Percentiles rank a stretch among this genome's conserved stretches.
Conservation (phyloP, 2,329 filamentous ascomycete species). For the Colletotrichum chrysophilum region DNA sequence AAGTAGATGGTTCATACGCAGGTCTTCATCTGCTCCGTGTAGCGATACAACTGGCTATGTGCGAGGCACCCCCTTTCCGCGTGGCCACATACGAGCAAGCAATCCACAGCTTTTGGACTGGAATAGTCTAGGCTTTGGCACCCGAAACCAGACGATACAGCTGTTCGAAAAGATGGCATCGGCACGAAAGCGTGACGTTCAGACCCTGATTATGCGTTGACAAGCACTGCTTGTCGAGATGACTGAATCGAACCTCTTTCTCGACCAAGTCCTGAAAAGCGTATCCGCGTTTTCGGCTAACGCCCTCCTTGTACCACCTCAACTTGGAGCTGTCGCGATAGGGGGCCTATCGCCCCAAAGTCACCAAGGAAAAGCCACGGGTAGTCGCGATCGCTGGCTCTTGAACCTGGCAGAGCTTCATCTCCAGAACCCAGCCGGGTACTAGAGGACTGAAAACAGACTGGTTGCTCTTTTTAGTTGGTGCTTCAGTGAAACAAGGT, state of each 20-base stretch:
- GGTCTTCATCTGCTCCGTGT: neutral
- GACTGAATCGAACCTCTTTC: neutral
- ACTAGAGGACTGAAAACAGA: neutral
- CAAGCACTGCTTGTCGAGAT: neutral
- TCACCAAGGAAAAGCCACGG: neutral
- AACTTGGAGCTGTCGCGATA: neutral
- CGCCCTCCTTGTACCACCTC: constrained; percentile 2
- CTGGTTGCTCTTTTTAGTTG: neutral
- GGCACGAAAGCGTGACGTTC: neutral
- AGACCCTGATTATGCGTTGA: neutral
- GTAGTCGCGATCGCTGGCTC: neutral
- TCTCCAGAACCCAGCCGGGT: neutral
- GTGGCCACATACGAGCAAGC: neutral
- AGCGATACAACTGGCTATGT: neutral
- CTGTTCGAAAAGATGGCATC: neutral
- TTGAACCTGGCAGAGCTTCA: neutral
- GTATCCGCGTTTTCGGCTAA: neutral
- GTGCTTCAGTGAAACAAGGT: neutral
- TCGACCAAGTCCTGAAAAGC: neutral
- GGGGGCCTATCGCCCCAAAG: neutral
- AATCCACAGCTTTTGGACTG: neutral
- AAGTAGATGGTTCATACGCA: constrained; percentile 13
- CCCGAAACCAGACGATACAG: neutral
- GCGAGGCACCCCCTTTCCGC: neutral
- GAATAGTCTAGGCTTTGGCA: neutral